Conservation (phyloP, 1,284 basidiomycete species). For the Rhodofomes roseus region DNA sequence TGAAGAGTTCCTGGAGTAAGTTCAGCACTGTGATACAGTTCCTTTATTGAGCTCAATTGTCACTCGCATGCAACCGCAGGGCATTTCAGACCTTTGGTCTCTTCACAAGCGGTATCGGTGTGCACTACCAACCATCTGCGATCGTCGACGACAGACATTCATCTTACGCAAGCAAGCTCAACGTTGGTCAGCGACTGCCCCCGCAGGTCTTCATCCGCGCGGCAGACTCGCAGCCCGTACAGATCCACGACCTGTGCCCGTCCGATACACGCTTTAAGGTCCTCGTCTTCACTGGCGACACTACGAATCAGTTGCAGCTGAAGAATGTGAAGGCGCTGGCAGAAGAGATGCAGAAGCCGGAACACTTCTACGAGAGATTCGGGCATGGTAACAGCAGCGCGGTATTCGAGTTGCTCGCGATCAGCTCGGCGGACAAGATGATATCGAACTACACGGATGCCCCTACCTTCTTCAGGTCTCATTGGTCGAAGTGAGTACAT, state of each 20-base stretch:
- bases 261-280: conserved; percentile 73
- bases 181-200: conserved; percentile 56
- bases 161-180: conserved; percentile 40
- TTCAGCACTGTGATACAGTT: conserved; percentile 3
- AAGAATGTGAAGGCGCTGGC: conserved; percentile 41
- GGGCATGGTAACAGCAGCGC: conserved; percentile 8
- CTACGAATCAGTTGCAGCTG: conserved; percentile 36
- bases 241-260: conserved; percentile 68
- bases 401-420: conserved; percentile 52
- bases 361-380: conserved; percentile 7
- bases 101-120: conserved; percentile 63
- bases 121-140: conserved; percentile 54
- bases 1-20: conserved; percentile 58
- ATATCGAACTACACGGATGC: conserved; percentile 45
- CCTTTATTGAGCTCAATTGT: too few relatives aligned
- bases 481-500: conserved; percentile 61
- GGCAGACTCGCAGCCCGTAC: conserved; percentile 57
- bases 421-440: conserved; percentile 45
- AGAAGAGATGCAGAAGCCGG: conserved; percentile 32
- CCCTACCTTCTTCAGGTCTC: conserved; percentile 49
- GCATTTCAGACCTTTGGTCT: conserved; percentile 56
- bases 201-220: conserved; percentile 60
- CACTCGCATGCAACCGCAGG: conserved; percentile 17
- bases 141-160: conserved; percentile 48
- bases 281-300: conserved; percentile 63